These are phyloP conservation scores for Dendrocalamus latiflorus DNA, from an alignment of 202 grass and related monocot species.

Conservation along the genomic window DNA sequence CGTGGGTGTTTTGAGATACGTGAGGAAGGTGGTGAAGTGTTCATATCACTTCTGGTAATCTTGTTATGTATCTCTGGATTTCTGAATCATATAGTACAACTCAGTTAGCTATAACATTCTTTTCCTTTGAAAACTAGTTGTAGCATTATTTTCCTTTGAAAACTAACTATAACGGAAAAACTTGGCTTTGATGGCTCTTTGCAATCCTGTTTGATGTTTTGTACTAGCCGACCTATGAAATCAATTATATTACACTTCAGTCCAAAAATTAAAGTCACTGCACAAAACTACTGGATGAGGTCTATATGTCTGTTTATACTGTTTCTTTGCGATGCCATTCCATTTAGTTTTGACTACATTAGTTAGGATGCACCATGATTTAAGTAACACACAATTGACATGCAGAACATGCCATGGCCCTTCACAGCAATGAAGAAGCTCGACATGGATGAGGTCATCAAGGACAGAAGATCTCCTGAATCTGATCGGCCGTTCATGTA, in stretches of 20 bases:
- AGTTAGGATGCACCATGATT: neutral
- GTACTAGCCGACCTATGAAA: too few relatives aligned
- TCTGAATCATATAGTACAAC: too few relatives aligned
- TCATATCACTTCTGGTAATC: conserved; percentile 56
- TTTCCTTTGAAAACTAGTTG: too few relatives aligned
- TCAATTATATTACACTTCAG: too few relatives aligned
- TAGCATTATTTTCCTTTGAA: too few relatives aligned
- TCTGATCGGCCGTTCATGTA: neutral
- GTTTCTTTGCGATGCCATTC: neutral
- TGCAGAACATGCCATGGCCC: conserved; percentile 41
- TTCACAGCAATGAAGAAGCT: conserved; percentile 66
- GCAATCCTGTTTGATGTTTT: too few relatives aligned
- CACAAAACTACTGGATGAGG: too few relatives aligned
- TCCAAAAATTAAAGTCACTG: too few relatives aligned
- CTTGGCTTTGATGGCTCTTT: too few relatives aligned
- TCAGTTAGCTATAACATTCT: too few relatives aligned
- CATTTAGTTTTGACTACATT: neutral
- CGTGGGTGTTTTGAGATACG: neutral
- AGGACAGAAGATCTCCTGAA: conserved; percentile 53
- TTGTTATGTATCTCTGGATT: neutral
- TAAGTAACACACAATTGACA: neutral
- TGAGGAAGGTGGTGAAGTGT: neutral
- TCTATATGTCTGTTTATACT: too few relatives aligned
- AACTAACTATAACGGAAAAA: too few relatives aligned
- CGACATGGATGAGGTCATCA: conserved; percentile 58